Evolutionary conservation across 2,329 filamentous ascomycete species (phyloP), one percentile per base, ranked within the genome.

Genomic region (Colletotrichum lentis): DNA sequence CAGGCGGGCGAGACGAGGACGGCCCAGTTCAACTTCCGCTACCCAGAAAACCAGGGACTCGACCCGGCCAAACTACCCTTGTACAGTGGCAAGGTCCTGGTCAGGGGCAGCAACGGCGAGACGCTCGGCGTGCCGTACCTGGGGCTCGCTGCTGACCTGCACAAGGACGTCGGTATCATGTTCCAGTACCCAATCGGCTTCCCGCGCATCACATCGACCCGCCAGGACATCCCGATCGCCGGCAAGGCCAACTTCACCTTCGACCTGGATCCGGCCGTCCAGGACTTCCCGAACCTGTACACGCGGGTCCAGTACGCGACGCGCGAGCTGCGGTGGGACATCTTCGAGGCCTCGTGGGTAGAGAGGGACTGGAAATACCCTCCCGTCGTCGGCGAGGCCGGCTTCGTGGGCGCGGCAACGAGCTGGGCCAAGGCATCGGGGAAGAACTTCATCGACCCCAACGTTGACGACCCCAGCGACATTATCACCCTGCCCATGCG

Each of bases 341-440:
- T 83, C 31, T 83, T 81, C 63, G 76, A 79, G 4, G 70, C 67
- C 2, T 72, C 74, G 22, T 83, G 79, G 76, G 74, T 73, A 0
- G 80, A 83, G 62, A 69, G 71, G 1, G 72, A 79, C 43, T 84
- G 82, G 82, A 65, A 74, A 11, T 82, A 82, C 57, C 82, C 82
- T 4, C 80, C 77, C 0, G 71, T 75, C 4, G 70, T 77, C 3
- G 80, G 80, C 22, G 56, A 78, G 58, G 74, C 74, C 14, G 77
- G 78, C n/a, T 84, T 78, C 61, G 71, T 84, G 55, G 82, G 82
- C 22, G 79, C 80, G 1, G 80, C 80, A 3, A 80, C 80, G 5
- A 78, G 76, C 20, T 80, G 80, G 77, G 74, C 76, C 31, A 75
- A 76, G 54, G 75, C 79, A 3, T 74, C 74, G 35, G 70, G 73